These are phyloP conservation scores for Psilocybe cyanescens DNA, from an alignment of 768 basidiomycete species.

Conservation along the genomic window DNA sequence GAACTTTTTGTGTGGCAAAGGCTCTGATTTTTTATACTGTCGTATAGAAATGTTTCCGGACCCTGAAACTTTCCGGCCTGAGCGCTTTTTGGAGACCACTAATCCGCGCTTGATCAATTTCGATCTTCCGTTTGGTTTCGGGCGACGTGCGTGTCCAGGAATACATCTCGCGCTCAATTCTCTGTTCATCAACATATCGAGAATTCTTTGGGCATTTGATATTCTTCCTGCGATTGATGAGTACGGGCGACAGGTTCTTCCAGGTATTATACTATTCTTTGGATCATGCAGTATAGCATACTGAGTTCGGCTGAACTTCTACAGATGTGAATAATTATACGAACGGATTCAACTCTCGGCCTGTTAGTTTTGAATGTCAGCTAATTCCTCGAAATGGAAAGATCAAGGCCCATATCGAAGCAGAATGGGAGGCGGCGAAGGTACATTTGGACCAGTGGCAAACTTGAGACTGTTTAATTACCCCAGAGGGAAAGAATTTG, in stretches of 20 bases:
- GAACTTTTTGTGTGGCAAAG: neutral
- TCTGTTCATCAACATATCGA: conserved; percentile 37
- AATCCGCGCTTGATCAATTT: conserved; percentile 33
- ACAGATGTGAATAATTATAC: conserved; percentile 34
- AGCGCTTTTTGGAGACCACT: conserved; percentile 39
- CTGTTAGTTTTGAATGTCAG: conserved; percentile 34
- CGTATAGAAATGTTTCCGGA: conserved; percentile 33
- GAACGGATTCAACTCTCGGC: conserved; percentile 37
- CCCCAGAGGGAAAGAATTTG: too few species aligned
- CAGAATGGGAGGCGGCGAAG: conserved; percentile 26
- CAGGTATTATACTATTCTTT: neutral
- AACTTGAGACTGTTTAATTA: neutral
- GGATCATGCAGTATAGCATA: neutral
- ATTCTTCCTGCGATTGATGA: conserved; percentile 25
- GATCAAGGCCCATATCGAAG: conserved; percentile 23
- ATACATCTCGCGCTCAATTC: conserved; percentile 39
- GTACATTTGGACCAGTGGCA: conserved; percentile 23
- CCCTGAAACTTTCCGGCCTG: conserved; percentile 40
- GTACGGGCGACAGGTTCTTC: conserved; percentile 12
- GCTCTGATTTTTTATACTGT: neutral
- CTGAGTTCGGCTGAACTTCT: neutral
- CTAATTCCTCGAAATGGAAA: conserved; percentile 28
- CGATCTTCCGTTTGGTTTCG: conserved; percentile 44
- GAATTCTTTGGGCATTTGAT: conserved; percentile 39
- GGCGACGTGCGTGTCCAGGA: conserved; percentile 41